Percentiles rank a stretch among this genome's conserved stretches.
phyloP scores from a whole-genome alignment of 2,329 filamentous ascomycete genomes.

The Trematosphaeria pertusa region DNA sequence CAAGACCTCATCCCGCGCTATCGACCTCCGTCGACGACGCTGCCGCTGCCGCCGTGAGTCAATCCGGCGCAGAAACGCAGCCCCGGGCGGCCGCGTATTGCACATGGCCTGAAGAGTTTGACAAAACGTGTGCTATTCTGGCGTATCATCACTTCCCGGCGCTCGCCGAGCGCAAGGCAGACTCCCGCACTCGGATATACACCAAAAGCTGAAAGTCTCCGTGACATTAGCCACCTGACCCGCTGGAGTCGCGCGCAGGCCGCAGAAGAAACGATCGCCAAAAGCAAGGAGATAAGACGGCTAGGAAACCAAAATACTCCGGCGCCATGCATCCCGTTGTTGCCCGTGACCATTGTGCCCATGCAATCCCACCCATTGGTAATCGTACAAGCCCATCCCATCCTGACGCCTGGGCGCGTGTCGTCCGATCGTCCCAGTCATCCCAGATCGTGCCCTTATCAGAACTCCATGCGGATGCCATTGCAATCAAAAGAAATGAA shows the following conservation, averaged over 20 bases:
- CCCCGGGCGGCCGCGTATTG: neutral
- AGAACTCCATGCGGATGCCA: slow-evolving; percentile 40
- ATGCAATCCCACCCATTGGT: slow-evolving; percentile 27
- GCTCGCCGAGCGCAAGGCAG: slow-evolving; percentile 15
- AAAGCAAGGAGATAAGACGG: slow-evolving; percentile 4
- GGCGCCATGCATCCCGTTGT: slow-evolving; percentile 21
- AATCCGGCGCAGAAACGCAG: slow-evolving; percentile 6
- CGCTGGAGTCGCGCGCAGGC: slow-evolving; percentile 3
- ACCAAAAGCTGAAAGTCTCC: slow-evolving; percentile 8
- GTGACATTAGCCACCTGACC: slow-evolving; percentile 13
- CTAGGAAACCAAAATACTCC: slow-evolving; percentile 8
- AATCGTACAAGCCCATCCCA: slow-evolving; percentile 33
- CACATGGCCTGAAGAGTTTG: neutral
- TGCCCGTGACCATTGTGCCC: slow-evolving; percentile 20
- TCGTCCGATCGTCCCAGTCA: slow-evolving; percentile 17
- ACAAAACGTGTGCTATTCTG: slow-evolving; percentile 2
- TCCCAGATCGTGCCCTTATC: slow-evolving; percentile 16
- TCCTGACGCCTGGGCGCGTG: slow-evolving; percentile 17
- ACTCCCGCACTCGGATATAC: slow-evolving; percentile 15
- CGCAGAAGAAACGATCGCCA: slow-evolving; percentile 8
- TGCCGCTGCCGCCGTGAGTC: slow-evolving; percentile 8
- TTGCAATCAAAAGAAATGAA: slow-evolving; percentile 15
- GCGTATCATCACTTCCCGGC: neutral
- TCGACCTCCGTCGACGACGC: slow-evolving; percentile 1
- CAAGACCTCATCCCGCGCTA: neutral